Conservation (phyloP, 2,329 filamentous ascomycete genomes). For the Aureobasidium subglaciale region DNA sequence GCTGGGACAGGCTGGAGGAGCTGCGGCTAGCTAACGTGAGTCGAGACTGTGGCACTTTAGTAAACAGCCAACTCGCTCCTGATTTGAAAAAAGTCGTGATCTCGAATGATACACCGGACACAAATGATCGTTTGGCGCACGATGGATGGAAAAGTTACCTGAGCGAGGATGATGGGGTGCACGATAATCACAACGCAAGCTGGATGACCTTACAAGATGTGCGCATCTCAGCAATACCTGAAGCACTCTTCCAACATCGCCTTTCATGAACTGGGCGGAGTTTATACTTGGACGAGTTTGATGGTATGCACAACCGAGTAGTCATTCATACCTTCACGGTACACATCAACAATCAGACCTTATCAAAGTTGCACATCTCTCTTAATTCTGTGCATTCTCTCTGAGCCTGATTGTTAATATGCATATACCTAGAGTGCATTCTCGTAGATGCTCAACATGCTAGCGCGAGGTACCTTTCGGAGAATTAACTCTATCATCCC, state of each 20-base stretch:
- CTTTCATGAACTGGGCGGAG: neutral
- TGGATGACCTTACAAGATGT: neutral
- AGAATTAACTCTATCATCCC: conserved; percentile 11
- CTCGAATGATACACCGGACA: neutral
- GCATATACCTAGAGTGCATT: too few species aligned
- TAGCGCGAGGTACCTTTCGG: neutral
- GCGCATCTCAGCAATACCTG: conserved; percentile 1
- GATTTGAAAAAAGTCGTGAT: neutral
- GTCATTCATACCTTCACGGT: too few species aligned
- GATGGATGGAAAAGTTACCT: neutral
- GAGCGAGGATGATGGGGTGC: neutral
- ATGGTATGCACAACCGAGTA: neutral
- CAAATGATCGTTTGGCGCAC: neutral
- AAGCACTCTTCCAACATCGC: neutral
- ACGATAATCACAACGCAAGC: neutral
- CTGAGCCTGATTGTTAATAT: too few species aligned
- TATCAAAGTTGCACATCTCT: too few species aligned
- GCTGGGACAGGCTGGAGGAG: neutral
- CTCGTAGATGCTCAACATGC: neutral
- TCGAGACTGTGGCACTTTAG: neutral
- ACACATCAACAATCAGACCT: too few species aligned
- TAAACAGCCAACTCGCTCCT: neutral
- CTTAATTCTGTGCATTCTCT: too few species aligned
- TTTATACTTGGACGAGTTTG: neutral
- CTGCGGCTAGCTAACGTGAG: neutral